Percentiles rank a stretch among this genome's conserved stretches.
Conservation (phyloP, 1,284 basidiomycete species). For the Ceraceosorus guamensis region DNA sequence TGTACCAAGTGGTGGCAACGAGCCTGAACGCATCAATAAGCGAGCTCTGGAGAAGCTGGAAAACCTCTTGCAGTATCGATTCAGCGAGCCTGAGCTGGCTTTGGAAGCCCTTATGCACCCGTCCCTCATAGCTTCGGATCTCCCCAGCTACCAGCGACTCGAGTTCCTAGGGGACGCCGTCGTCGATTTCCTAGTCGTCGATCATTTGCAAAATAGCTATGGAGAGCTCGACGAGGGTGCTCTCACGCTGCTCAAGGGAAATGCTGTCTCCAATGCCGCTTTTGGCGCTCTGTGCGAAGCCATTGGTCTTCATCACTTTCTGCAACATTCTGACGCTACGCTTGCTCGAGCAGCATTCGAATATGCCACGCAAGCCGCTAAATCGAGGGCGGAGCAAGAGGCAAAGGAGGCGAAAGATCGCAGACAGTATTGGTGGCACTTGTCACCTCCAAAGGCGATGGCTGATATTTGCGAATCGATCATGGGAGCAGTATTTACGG, state of each 20-base stretch:
- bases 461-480: slow-evolving; percentile 28
- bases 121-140: slow-evolving; percentile 13
- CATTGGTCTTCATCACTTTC: slow-evolving; percentile 11
- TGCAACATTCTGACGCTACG: slow-evolving; percentile 9
- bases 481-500: slow-evolving; percentile 27
- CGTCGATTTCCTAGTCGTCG: slow-evolving; percentile 25
- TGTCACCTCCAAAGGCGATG: slow-evolving; percentile 14
- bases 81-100: slow-evolving; percentile 27
- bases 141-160: slow-evolving; percentile 30
- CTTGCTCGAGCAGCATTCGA: slow-evolving; percentile 1
- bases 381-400: neutral
- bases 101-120: slow-evolving; percentile 33
- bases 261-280: slow-evolving; percentile 16
- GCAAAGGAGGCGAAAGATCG: neutral
- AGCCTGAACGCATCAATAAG: slow-evolving; percentile 4
- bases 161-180: slow-evolving; percentile 38
- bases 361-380: neutral
- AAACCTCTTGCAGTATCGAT: slow-evolving; percentile 15
- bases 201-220: slow-evolving; percentile 4
- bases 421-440: slow-evolving; percentile 13
- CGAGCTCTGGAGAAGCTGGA: slow-evolving; percentile 15
- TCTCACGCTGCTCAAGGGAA: slow-evolving; percentile 18
- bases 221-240: slow-evolving; percentile 16
- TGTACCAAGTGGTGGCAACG: neutral
- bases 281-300: slow-evolving; percentile 14